These are phyloP conservation scores for Cyathus striatus DNA, from an alignment of 768 basidiomycete genomes.

Conservation along the genomic window DNA sequence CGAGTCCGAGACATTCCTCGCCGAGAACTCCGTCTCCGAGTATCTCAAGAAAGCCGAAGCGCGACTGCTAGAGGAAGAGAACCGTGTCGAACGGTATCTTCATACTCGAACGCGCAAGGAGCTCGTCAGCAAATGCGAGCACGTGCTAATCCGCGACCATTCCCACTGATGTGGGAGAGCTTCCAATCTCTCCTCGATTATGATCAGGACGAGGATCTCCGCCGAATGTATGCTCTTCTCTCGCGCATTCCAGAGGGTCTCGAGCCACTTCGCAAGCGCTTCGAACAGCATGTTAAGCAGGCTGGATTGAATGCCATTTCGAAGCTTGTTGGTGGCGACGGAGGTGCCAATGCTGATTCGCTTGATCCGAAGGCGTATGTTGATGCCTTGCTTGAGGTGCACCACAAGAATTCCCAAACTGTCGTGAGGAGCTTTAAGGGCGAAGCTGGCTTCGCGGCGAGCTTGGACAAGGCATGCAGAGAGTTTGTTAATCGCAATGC, in stretches of 20 bases:
- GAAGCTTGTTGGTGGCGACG: constrained; percentile 64
- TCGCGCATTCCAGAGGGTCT: constrained; percentile 92
- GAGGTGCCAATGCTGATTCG: constrained; percentile 57
- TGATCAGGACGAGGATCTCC: constrained; percentile 94
- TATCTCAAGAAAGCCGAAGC: constrained; percentile 97
- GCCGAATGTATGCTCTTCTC: constrained; percentile 93
- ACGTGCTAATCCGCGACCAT: constrained; percentile 90
- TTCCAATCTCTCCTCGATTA: constrained; percentile 92
- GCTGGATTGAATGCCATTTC: constrained; percentile 82
- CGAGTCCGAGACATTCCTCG: constrained; percentile 91
- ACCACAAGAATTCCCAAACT: constrained; percentile 90
- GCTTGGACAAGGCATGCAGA: constrained; percentile 93
- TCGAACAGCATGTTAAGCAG: constrained; percentile 94
- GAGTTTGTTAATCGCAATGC: constrained; percentile 96
- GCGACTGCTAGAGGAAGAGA: constrained; percentile 90
- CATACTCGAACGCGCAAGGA: constrained; percentile 88
- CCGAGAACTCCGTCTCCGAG: constrained; percentile 89
- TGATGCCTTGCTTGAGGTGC: constrained; percentile 88
- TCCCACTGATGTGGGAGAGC: constrained; percentile 90
- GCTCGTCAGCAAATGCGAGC: constrained; percentile 84
- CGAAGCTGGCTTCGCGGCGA: constrained; percentile 93
- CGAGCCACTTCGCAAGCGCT: constrained; percentile 89
- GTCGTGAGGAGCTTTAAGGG: constrained; percentile 90
- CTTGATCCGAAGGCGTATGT: constrained; percentile 96
- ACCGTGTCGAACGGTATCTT: constrained; percentile 92